Base-by-base conservation (phyloP, 2,329 filamentous ascomycete species). In the Spiromastix sp. region DNA sequence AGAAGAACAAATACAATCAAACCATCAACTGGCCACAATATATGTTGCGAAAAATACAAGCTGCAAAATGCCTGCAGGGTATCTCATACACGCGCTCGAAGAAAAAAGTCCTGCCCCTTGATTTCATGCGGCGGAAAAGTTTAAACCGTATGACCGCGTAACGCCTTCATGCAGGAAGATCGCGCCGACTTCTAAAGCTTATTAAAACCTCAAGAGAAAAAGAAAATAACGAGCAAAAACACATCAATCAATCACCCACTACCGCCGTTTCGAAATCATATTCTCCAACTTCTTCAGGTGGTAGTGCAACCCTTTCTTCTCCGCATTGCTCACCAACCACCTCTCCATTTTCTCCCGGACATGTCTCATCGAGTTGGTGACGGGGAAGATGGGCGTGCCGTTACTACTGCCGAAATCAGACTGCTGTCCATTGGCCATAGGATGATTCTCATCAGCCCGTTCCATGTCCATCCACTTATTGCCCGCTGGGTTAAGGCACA, bases 301-400 rank as follows among this genome's bases (percentile, higher is more conserved):
- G 9, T 59, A 59, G 47, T 71, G 70, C 48, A 79, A 54, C 60
- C 51, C 82, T 0, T 87, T 87, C 51, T 78, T 81, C 64, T 94
- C 87, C 45, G 81, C 82, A 56, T 93, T 91, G 7, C 56, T 70
- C 60, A 81, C 79, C 37, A 96, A 63, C 81, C 85, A 93, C 2
- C 38, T 52, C 64, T 95, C 87, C 86, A 96, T 94, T 51, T 68
- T 69, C 63, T 83, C 77, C 42, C 89, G 70, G 9, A 83, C 67
- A 18, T 54, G 56, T 48, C 68, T 72, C 76, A 95, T 76, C 1
- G 80, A 74, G 51, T 67, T 76, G 39, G 82, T 56, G 4, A 89
- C 72, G 0, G 89, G 89, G 71, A 95, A 70, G 46, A 61, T 71
- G n/a, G 46, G 41, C 0, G 33, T 17, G 5, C 34, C 19, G 26